Base-by-base conservation (phyloP, 2,329 filamentous ascomycete genomes). In the Colletotrichum sojae region DNA sequence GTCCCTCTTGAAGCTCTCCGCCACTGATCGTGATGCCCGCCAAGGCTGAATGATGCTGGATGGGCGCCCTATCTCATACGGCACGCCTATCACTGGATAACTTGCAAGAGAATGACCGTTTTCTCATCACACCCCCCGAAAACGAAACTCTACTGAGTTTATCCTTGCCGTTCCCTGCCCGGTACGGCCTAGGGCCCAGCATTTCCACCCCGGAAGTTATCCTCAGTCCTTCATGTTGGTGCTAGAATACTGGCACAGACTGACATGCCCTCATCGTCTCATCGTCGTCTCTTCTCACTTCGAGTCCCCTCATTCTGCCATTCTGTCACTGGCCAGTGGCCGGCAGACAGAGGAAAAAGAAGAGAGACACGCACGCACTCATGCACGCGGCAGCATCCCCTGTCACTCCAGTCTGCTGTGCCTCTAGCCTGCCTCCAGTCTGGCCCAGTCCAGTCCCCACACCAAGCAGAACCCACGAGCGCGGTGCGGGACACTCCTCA, bases 41-140 rank as follows among this genome's bases (percentile, higher is more conserved):
- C 67, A 67, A 69, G 67, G 67, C 67, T 69, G 62, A 61, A 67
- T 13, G 16, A 46, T 51, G 25, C 49, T 60, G 55, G 62, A 40
- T 27, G 22, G n/a, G 56, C 52, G 6, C 20, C 67, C 62, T 56
- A 61, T 69, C 43, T 69, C 43, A 58, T 4, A 25, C 22, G 22
- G 22, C 22, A 25, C 10, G 20, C 49, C 16, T 27, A 10, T 13
- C 22, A 45, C 20, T 57, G 39, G 20, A 20, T 16, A 57, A 20
- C 45, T 46, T 4, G 18, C 45, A 45, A 20, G 15, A 45, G 22
- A 48, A 18, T 22, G 46, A 49, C 46, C 46, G 46, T 49, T 49
- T 49, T 43, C 40, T 43, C 46, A 4, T n/a, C 46, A 22, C 15
- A 62, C 10, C 15, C 25, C 40, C n/a, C 25, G 36, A 57, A n/a